Evolutionary conservation across 306 rosid genomes (phyloP).

Genomic region (Acacia crassicarpa): DNA sequence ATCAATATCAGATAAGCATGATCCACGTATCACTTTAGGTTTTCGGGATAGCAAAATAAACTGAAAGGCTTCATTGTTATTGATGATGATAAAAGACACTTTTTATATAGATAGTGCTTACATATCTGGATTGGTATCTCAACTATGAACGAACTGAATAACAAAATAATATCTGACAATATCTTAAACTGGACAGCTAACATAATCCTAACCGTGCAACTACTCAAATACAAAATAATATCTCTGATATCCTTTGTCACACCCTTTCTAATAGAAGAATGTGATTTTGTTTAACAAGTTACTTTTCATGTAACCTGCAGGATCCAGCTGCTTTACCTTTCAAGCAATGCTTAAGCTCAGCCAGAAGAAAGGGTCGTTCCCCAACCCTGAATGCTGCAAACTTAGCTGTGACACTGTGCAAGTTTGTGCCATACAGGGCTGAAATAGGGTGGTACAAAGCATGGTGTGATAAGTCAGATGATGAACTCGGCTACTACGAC

Average conservation of each 20-base stretch:
- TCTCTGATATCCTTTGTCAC: no score
- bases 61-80: no score
- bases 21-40: not conserved
- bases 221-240: no score
- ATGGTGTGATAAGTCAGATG: conserved; percentile 49
- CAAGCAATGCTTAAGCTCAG: conserved; percentile 58
- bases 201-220: no score
- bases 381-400: conserved; percentile 54
- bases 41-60: no score
- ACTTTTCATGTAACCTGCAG: conserved; percentile 36
- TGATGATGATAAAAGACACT: no score
- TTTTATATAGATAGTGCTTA: no score
- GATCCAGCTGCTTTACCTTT: conserved; percentile 38
- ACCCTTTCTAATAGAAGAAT: conserved; percentile 2
- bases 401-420: conserved; percentile 52
- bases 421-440: conserved; percentile 57
- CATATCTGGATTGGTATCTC: no score
- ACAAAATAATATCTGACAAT: no score
- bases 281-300: not conserved
- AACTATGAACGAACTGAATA: no score
- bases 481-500: conserved; percentile 71
- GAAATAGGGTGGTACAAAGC: conserved; percentile 68
- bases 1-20: not conserved
- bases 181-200: no score
- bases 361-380: conserved; percentile 54